These are phyloP conservation scores for Marsdenia floribunda DNA, from an alignment of 257 asterid genomes.

Conservation along the genomic window DNA sequence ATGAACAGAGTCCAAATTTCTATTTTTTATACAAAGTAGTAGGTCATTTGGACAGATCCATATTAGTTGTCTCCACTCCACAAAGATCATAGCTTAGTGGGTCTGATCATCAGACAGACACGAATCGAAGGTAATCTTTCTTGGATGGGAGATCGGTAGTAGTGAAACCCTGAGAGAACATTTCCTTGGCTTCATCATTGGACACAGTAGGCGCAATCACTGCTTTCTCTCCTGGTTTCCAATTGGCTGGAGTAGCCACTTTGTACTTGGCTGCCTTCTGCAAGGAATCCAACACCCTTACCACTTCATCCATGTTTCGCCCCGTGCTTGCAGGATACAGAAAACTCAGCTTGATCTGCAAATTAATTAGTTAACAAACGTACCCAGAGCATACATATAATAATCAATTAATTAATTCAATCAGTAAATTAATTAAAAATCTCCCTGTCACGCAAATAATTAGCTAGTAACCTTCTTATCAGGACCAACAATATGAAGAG, in stretches of 20 bases:
- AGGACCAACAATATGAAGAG: conserved; percentile 77
- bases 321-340: conserved; percentile 82
- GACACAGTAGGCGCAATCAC: conserved; percentile 57
- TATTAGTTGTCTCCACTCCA: no score
- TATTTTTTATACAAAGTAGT: background rate
- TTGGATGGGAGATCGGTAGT: conserved; percentile 57
- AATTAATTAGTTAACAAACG: background rate
- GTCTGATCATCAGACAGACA: conserved; percentile 21
- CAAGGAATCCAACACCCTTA: conserved; percentile 67
- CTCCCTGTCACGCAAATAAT: no score
- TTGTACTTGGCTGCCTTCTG: conserved; percentile 51
- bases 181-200: conserved; percentile 43
- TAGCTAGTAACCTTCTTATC: conserved; percentile 47
- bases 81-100: background rate
- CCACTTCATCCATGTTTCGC: conserved; percentile 82
- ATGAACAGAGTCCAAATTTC: no score
- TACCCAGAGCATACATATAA: no score
- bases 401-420: no score
- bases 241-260: conserved; percentile 76
- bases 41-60: no score
- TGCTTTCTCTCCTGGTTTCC: conserved; percentile 66
- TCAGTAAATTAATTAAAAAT: no score
- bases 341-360: conserved; percentile 66
- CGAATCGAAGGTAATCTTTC: conserved; percentile 65
- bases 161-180: conserved; percentile 64